Conservation (phyloP, 805 yeast species). For the Wickerhamiella alocasiicola region DNA sequence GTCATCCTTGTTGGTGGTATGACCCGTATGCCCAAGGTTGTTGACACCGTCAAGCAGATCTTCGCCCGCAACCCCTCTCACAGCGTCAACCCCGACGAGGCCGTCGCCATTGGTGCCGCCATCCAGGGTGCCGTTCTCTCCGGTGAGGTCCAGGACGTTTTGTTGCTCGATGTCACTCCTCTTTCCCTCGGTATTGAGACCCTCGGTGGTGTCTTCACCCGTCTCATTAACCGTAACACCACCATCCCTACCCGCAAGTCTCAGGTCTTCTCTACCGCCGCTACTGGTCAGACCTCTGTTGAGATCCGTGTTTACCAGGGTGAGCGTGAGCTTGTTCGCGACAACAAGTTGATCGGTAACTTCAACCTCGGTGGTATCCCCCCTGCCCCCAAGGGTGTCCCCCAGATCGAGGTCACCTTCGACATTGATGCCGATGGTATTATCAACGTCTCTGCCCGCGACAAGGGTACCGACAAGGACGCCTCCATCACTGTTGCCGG, state of each 20-base stretch:
- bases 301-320: slow-evolving; percentile 99
- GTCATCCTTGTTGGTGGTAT: slow-evolving; percentile 82
- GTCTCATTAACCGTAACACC: slow-evolving; percentile 84
- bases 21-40: slow-evolving; percentile 86
- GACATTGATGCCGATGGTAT: slow-evolving; percentile 97
- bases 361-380: slow-evolving; percentile 91
- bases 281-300: slow-evolving; percentile 91
- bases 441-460: slow-evolving; percentile 88
- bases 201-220: slow-evolving; percentile 93
- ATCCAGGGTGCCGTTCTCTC: slow-evolving; percentile 94
- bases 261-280: slow-evolving; percentile 91
- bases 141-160: slow-evolving; percentile 88
- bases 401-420: slow-evolving; percentile 87
- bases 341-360: slow-evolving; percentile 95
- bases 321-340: slow-evolving; percentile 96
- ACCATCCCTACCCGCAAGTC: slow-evolving; percentile 95
- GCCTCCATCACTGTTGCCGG: slow-evolving; percentile 95
- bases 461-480: slow-evolving; percentile 85
- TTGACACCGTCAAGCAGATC: slow-evolving; percentile 59
- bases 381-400: slow-evolving; percentile 91
- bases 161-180: slow-evolving; percentile 80
- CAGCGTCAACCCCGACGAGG: slow-evolving; percentile 91
- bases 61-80: slow-evolving; percentile 79
- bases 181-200: slow-evolving; percentile 93
- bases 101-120: slow-evolving; percentile 94